Base-by-base conservation (phyloP, 2,329 filamentous ascomycete species). In the Septoria petroselini region DNA sequence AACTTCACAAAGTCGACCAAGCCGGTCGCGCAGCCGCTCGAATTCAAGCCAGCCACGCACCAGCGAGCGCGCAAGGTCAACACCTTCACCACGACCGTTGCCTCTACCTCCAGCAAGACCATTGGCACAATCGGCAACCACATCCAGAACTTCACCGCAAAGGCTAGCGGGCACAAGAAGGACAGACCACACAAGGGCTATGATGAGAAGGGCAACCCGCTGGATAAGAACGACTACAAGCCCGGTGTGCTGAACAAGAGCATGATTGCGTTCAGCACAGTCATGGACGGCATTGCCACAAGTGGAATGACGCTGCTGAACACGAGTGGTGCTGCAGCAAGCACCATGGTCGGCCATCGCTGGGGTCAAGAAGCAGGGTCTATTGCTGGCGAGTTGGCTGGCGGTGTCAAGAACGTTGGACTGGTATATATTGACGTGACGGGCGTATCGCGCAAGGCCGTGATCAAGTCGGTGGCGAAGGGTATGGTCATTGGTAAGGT, bases 391-490 rank as follows among this genome's bases (percentile, higher is more conserved):
- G 78, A 87, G 45, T 70, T 98, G 15, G 87, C 89, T 1, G 85
- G 88, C 4, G 91, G 91, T 18, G 84, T 96, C 63, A 95, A 93
- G 77, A 98, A 97, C 59, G 93, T 97, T 6, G 93, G 91, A 4
- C 77, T 98, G 21, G 93, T 98, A 25, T 98, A 98, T 67, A 95
- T 98, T 53, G 93, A 98, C 62, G 91, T 94, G 1, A 86, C 91
- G 0, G 93, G 93, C 29, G 93, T 98, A 1, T 95, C 88, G 48
- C 79, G 93, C 34, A 82, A 84, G 54, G 93, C 93, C 0, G 82
- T 98, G 35, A 80, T 98, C 66, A 98, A 96, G 76, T 88, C 86
- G 34, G 93, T 97, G 1, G 93, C 91, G 15, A 96, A 95, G 74
- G 90, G 93, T 33, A 97, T 98, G 93, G 84, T 94, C 0, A 83